Evolutionary conservation across 768 basidiomycete genomes (phyloP).

Genomic region (Clathrus columnatus): DNA sequence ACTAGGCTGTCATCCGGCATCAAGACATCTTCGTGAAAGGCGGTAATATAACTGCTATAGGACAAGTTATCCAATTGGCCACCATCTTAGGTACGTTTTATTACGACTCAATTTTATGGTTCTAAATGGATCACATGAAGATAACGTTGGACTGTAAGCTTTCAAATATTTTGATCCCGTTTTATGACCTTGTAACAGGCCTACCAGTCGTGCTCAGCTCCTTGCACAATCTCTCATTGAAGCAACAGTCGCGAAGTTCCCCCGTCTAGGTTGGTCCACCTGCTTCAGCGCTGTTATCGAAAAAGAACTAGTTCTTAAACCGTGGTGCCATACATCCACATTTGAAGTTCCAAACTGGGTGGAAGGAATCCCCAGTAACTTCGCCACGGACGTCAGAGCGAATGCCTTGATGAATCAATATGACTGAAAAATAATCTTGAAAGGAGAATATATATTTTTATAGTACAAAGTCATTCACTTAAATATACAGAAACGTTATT

Average conservation of each 20-base stretch:
- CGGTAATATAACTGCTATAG: slow-evolving; percentile 42
- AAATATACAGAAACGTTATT: too few relatives aligned
- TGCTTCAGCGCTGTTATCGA: slow-evolving; percentile 36
- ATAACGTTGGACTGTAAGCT: slow-evolving; percentile 38
- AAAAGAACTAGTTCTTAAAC: slow-evolving; percentile 36
- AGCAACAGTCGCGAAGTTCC: slow-evolving; percentile 31
- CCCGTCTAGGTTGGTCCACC: slow-evolving; percentile 38
- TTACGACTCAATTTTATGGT: background rate
- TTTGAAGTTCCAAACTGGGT: slow-evolving; percentile 40
- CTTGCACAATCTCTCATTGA: slow-evolving; percentile 33
- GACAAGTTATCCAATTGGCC: slow-evolving; percentile 41
- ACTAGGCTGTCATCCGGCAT: slow-evolving; percentile 35
- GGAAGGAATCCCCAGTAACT: slow-evolving; percentile 35
- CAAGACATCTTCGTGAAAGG: slow-evolving; percentile 39
- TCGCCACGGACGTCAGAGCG: slow-evolving; percentile 37
- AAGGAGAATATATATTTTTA: too few relatives aligned
- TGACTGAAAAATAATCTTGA: too few relatives aligned
- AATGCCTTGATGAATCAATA: slow-evolving; percentile 35
- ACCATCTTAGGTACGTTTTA: slow-evolving; percentile 35
- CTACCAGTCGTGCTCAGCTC: slow-evolving; percentile 34
- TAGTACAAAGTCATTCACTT: too few relatives aligned
- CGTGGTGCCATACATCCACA: slow-evolving; percentile 42
- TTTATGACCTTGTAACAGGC: background rate
- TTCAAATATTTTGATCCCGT: background rate
- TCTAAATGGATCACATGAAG: slow-evolving; percentile 16